Base-by-base conservation (phyloP, 2,329 filamentous ascomycete species). In the Monosporascus sp. region DNA sequence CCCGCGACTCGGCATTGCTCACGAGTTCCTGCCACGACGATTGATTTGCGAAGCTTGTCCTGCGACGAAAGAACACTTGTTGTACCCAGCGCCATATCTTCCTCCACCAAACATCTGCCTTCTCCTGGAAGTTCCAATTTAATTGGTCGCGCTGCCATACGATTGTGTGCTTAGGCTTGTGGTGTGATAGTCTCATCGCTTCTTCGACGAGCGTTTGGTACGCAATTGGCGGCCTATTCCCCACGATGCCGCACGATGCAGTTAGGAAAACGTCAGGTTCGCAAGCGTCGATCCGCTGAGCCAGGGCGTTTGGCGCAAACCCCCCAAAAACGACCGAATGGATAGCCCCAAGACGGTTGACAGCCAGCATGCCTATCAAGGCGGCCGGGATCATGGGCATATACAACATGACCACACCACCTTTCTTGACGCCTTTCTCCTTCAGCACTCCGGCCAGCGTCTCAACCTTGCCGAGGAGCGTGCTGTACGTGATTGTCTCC, bases 341-440 rank as follows among this genome's bases (percentile, higher is more conserved):
- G 51, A 97, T 84, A 17, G 91, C 92, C 11, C 92, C 93, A 1
- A 97, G 77, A 9, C 91, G 84, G 56, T 85, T 85, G 55, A 88
- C 83, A 24, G 92, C 91, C 5, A 97, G 82, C 59, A 94, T 91
- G 9, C 88, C 92, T 57, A 95, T 85, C n/a, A 96, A 69, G 2
- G 91, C 89, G 0, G 90, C 86, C 1, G 93, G 92, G 44, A 97
- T 90, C 92, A 97, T 97, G 52, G 92, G 92, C 92, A 97, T 96
- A 71, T 97, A 97, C 31, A 97, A 19, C 40, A 43, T n/a, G n/a
- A 43, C 40, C 16, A 43, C n/a, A 19, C 9, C 41, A 14, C 19
- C 16, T 14, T 26, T 14, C 8, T 22, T 22, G 19, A 24, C 88
- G 0, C 91, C 91, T 63, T 93, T 86, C 68, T 94, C 89, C 52